Evolutionary conservation across 2,329 filamentous ascomycete species (phyloP).

Genomic region (Botrytis cinerea): DNA sequence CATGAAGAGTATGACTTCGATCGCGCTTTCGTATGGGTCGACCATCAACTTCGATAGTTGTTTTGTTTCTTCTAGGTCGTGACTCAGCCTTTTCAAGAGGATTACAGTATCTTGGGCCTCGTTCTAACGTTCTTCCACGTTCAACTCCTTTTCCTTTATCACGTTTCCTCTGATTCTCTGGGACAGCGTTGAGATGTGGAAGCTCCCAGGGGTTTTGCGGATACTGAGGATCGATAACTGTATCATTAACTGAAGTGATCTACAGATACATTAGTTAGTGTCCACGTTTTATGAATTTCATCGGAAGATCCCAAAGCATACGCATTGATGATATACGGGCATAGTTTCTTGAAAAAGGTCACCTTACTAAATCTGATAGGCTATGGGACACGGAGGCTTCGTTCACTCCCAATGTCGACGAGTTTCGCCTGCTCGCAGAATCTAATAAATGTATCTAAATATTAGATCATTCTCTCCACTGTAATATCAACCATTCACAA

Average conservation of each 20-base stretch:
- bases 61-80: constrained; percentile 28
- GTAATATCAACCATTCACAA: neutral
- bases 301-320: neutral
- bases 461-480: neutral
- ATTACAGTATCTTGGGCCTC: constrained; percentile 31
- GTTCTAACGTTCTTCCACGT: constrained; percentile 34
- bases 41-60: constrained; percentile 36
- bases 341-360: neutral
- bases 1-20: constrained; percentile 39
- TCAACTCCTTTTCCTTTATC: constrained; percentile 30
- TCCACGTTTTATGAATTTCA: neutral
- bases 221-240: neutral
- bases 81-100: constrained; percentile 38
- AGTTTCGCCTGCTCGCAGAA: too few relatives aligned
- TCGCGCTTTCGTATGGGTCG: constrained; percentile 33
- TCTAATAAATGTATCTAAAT: neutral
- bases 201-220: constrained; percentile 13
- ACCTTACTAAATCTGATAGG: neutral
- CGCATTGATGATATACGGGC: neutral
- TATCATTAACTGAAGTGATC: neutral
- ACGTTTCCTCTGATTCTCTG: neutral
- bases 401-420: neutral
- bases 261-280: neutral
- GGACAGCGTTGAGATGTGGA: neutral
- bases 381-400: neutral